phyloP scores from a whole-genome alignment of 2,329 filamentous ascomycete genomes.

The Trichophyton equinum region DNA sequence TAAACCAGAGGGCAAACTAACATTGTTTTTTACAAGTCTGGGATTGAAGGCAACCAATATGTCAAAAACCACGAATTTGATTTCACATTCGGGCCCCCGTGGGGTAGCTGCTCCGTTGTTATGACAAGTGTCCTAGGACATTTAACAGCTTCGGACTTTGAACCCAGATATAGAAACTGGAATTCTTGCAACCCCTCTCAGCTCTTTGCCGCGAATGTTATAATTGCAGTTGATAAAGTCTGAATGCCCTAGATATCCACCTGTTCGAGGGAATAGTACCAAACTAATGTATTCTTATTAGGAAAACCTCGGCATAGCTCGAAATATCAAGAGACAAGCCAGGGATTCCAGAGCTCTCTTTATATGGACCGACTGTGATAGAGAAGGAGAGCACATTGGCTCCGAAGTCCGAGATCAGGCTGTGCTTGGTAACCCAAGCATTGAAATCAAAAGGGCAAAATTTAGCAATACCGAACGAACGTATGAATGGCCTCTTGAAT shows the following conservation, averaged over 20 bases:
- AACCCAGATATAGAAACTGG: slow-evolving; percentile 64
- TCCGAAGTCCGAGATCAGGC: slow-evolving; percentile 79
- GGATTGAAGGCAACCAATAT: slow-evolving; percentile 53
- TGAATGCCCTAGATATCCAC: neutral
- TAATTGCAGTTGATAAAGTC: slow-evolving; percentile 42
- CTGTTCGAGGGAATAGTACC: neutral
- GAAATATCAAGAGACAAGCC: slow-evolving; percentile 74
- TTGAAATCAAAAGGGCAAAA: slow-evolving; percentile 71
- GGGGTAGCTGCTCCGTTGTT: slow-evolving; percentile 71
- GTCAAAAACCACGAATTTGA: slow-evolving; percentile 92
- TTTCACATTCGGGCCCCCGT: slow-evolving; percentile 70
- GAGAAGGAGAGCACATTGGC: slow-evolving; percentile 94
- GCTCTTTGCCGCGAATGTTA: slow-evolving; percentile 70
- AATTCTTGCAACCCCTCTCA: slow-evolving; percentile 61
- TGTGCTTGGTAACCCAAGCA: slow-evolving; percentile 54
- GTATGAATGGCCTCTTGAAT: slow-evolving; percentile 37
- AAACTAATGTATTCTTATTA: slow-evolving; percentile 22
- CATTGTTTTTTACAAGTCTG: neutral
- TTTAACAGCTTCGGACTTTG: slow-evolving; percentile 69
- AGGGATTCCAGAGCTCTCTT: slow-evolving; percentile 61
- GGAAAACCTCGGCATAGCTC: slow-evolving; percentile 68
- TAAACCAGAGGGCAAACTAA: neutral
- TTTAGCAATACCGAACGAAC: slow-evolving; percentile 95
- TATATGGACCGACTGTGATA: slow-evolving; percentile 98
- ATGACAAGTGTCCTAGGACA: slow-evolving; percentile 94